A percentile compares a stretch with the other conserved stretches of the same genome.
Conservation (phyloP, 352 stramenopile genomes). For the Elongisporangium undulatum region DNA sequence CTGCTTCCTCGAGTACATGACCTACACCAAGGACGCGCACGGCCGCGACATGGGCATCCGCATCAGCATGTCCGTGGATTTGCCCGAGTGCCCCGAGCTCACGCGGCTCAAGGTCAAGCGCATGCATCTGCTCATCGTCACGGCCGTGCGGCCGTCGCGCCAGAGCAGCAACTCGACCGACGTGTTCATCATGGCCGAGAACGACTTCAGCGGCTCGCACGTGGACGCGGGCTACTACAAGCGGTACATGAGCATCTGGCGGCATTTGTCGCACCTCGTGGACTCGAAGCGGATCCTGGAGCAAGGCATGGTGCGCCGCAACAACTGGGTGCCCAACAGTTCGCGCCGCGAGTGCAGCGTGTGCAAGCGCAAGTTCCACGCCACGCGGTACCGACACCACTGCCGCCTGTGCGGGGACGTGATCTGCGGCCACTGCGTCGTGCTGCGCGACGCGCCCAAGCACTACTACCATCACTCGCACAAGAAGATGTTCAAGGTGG, state of each 20-base stretch:
- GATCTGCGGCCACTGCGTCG: conserved; percentile 64
- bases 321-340: conserved; percentile 49
- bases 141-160: conserved; percentile 35
- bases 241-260: conserved; percentile 45
- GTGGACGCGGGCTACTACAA: conserved; percentile 26
- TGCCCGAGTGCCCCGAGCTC: conserved; percentile 57
- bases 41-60: conserved; percentile 60
- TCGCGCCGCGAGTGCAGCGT: conserved; percentile 40
- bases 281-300: conserved; percentile 66
- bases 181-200: conserved; percentile 56
- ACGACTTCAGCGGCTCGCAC: conserved; percentile 25
- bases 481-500: conserved; percentile 39
- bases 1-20: conserved; percentile 75
- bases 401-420: conserved; percentile 78
- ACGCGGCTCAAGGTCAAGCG: conserved; percentile 50
- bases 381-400: conserved; percentile 64
- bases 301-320: conserved; percentile 38
- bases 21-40: conserved; percentile 53
- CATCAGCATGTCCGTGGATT: conserved; percentile 55
- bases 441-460: conserved; percentile 37
- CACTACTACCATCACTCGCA: conserved; percentile 13
- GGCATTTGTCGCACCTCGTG: conserved; percentile 49
- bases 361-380: conserved; percentile 53
- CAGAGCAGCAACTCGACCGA: conserved; percentile 35
- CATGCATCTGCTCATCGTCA: conserved; percentile 46